phyloP scores from a whole-genome alignment of 495 filamentous ascomycete species.

The Aspergillus panamensis region DNA sequence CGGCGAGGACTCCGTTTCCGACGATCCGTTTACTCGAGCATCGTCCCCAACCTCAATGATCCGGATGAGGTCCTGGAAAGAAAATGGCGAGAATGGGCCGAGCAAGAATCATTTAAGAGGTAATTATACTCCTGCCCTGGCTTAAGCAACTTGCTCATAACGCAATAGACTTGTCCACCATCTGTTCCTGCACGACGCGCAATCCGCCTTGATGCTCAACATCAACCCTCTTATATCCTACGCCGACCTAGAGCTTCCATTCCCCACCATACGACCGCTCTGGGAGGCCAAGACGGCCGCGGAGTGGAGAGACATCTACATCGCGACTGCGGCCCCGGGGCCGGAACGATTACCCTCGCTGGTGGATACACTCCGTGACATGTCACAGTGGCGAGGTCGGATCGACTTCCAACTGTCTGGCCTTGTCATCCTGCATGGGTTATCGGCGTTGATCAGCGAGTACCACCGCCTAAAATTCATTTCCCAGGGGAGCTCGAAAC shows the following conservation, averaged over 20 bases:
- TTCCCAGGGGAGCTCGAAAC: conserved; percentile 35
- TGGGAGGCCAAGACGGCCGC: conserved; percentile 55
- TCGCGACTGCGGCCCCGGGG: conserved; percentile 22
- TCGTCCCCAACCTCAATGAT: conserved; percentile 43
- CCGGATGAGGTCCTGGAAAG: conserved; percentile 44
- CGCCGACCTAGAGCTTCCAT: conserved; percentile 56
- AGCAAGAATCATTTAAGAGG: conserved; percentile 53
- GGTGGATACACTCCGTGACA: conserved; percentile 50
- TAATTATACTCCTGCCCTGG: conserved; percentile 17
- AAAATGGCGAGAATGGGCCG: conserved; percentile 60
- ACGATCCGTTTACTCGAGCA: conserved; percentile 43
- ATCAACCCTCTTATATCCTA: conserved; percentile 59
- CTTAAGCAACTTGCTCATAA: neutral
- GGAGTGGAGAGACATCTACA: conserved; percentile 55
- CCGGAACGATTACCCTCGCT: conserved; percentile 44
- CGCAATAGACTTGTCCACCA: conserved; percentile 51
- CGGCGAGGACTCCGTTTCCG: conserved; percentile 29
- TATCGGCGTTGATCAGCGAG: conserved; percentile 58
- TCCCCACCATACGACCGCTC: conserved; percentile 51
- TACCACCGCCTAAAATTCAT: conserved; percentile 55
- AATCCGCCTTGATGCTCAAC: conserved; percentile 55
- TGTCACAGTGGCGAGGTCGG: conserved; percentile 38
- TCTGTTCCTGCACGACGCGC: conserved; percentile 54
- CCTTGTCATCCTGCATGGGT: conserved; percentile 51
- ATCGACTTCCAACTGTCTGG: conserved; percentile 51